Conservation (phyloP, 1,284 basidiomycete genomes). For the Pholiota adiposa region DNA sequence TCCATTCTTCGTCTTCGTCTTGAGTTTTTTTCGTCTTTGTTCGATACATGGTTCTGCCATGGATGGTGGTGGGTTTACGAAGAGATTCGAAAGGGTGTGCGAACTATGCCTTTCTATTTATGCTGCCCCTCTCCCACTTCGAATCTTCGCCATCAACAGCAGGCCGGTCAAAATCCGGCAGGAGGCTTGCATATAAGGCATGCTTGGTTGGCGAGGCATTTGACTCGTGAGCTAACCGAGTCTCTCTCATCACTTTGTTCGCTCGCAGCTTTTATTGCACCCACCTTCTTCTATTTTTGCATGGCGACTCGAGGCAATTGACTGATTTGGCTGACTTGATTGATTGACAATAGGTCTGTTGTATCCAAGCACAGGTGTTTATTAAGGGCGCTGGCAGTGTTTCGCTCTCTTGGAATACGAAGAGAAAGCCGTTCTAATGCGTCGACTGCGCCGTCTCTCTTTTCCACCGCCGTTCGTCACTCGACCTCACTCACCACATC, state of each 20-base stretch:
- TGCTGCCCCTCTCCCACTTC: background rate
- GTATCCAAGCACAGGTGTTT: slow-evolving; percentile 36
- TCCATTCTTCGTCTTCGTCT: slow-evolving; percentile 12
- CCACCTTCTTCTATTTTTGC: slow-evolving; percentile 7
- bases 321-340: slow-evolving; percentile 9
- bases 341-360: slow-evolving; percentile 31
- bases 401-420: slow-evolving; percentile 35
- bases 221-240: too few species aligned
- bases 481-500: background rate
- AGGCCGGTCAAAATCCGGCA: background rate
- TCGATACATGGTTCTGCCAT: background rate
- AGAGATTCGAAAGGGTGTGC: background rate
- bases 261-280: background rate
- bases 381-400: slow-evolving; percentile 42
- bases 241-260: background rate
- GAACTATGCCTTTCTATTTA: background rate
- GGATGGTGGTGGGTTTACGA: background rate
- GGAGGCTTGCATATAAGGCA: background rate
- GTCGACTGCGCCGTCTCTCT: background rate
- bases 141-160: slow-evolving; percentile 3
- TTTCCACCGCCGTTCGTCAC: background rate
- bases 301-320: background rate
- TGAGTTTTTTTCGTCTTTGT: slow-evolving; percentile 6
- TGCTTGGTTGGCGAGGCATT: background rate
- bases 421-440: slow-evolving; percentile 18